Evolutionary conservation across 306 rosid species (phyloP), one percentile per base, ranked within the genome.

Genomic region (Malus asiatica): DNA sequence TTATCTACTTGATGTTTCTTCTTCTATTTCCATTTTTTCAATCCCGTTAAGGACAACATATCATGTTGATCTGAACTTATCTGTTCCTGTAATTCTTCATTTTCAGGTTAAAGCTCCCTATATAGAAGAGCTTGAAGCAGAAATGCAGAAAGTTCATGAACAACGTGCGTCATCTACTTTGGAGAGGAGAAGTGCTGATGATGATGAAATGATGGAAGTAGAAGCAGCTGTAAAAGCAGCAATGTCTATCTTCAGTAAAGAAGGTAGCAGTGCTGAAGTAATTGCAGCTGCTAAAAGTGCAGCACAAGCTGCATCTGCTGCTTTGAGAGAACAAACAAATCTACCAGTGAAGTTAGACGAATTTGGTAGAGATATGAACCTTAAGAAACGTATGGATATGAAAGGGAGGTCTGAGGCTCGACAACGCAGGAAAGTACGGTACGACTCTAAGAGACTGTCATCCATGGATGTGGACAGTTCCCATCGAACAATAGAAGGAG

Each of bases 61-160:
- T 62, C 71, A 53, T 73, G 77, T 30, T 42, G 82, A 70, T 6
- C 68, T 22, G 48, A 75, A 45, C 70, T 72, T 45, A 72, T 14
- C 33, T 42, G 9, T 40, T 66, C 66, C 66, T 82, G 57, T 67
- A 76, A 44, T 57, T 35, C 73, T 80, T 60, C 61, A 40, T 66
- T 82, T 83, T 67, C 89, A 95, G 98, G 89, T 89, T 77, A 95
- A 95, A 86, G 98, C 97, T 73, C 95, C 86, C 76, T 90, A 82
- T 75, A 92, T 95, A 32, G 98, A 95, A 88, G 96, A 95, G 84
- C 97, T 92, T 77, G 97, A 92, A 84, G 97, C 90, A 81, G 92
- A 89, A 74, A 90, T 95, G 92, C 93, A 92, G 82, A 87, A 89
- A 73, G 85, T 86, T 77, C 93, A 85, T 66, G 97, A 86, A 83